Conservation (phyloP, 257 asterid genomes). For the Gentiana macrophylla region DNA sequence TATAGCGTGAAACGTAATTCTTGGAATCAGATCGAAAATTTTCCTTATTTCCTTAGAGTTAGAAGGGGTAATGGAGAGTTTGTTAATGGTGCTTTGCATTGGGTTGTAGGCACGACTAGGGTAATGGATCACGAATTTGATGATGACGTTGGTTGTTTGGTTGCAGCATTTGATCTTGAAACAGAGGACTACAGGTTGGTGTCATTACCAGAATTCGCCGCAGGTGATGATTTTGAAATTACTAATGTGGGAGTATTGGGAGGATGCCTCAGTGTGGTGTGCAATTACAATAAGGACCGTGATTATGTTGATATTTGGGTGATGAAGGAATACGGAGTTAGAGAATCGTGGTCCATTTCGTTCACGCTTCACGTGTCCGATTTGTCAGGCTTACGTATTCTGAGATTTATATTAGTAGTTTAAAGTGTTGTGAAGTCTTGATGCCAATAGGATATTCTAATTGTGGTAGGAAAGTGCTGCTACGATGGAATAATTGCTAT, state of each 20-base stretch:
- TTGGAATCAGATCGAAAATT: not conserved
- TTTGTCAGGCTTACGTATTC: not conserved
- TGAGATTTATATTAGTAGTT: not conserved
- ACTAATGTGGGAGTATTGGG: slow-evolving; percentile 1
- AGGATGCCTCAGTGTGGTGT: slow-evolving; percentile 5
- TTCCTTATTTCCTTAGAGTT: slow-evolving; percentile 6
- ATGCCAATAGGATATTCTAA: too few species aligned
- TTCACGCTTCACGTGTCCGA: not conserved
- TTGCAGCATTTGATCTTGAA: slow-evolving; percentile 10
- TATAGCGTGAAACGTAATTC: slow-evolving; percentile 6
- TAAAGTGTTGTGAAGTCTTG: too few species aligned
- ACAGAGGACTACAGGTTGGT: slow-evolving; percentile 3
- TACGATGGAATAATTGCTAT: too few species aligned
- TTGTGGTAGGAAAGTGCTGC: too few species aligned
- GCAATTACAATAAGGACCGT: not conserved
- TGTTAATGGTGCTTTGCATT: slow-evolving; percentile 9
- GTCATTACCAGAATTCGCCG: not conserved
- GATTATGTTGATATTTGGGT: slow-evolving; percentile 8
- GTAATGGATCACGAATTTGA: not conserved
- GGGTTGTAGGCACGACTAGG: not conserved
- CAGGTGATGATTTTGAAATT: not conserved
- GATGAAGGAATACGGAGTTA: slow-evolving; percentile 9
- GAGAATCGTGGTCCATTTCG: slow-evolving; percentile 7
- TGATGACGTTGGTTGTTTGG: not conserved
- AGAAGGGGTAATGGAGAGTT: slow-evolving; percentile 1